A percentile compares a stretch with the other conserved stretches of the same genome.
Evolutionary conservation across 1,284 basidiomycete genomes (phyloP).

Genomic region (Entoloma clypeatum): DNA sequence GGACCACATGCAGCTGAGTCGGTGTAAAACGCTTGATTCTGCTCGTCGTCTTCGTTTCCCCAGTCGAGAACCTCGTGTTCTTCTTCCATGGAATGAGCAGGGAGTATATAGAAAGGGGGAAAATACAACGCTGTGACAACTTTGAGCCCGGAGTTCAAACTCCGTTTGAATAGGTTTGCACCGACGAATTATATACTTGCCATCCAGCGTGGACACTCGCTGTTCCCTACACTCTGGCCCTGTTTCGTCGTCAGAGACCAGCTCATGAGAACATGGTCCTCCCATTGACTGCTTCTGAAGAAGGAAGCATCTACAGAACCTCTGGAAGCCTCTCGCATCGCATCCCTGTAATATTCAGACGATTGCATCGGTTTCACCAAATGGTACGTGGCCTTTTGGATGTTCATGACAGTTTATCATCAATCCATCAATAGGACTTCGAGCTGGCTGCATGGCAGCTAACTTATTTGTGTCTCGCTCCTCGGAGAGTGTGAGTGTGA

Average conservation of each 20-base stretch:
- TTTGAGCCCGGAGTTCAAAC: slow-evolving; percentile 19
- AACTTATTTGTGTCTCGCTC: slow-evolving; percentile 87
- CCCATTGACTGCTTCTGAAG: slow-evolving; percentile 47
- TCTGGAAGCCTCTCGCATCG: slow-evolving; percentile 42
- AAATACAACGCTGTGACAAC: slow-evolving; percentile 16
- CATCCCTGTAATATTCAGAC: slow-evolving; percentile 75
- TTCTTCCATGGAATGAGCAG: slow-evolving; percentile 50
- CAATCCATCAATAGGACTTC: slow-evolving; percentile 68
- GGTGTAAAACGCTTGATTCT: slow-evolving; percentile 25
- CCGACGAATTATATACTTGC: too few species aligned
- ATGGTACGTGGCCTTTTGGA: slow-evolving; percentile 55
- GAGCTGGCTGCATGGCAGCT: slow-evolving; percentile 93
- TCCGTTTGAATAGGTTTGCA: slow-evolving; percentile 26
- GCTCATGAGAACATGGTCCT: slow-evolving; percentile 51
- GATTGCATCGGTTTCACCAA: slow-evolving; percentile 77
- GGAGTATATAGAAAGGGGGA: slow-evolving; percentile 17
- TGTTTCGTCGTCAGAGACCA: slow-evolving; percentile 37
- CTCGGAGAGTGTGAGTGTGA: slow-evolving; percentile 79
- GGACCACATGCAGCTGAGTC: slow-evolving; percentile 18
- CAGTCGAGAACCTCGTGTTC: slow-evolving; percentile 70
- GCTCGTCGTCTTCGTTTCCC: slow-evolving; percentile 69
- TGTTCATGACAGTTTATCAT: slow-evolving; percentile 1
- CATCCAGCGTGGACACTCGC: slow-evolving; percentile 4
- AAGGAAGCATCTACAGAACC: slow-evolving; percentile 30
- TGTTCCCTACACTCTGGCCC: slow-evolving; percentile 26